Conservation (phyloP, 352 stramenopile species). For the Globisporangium echinulatum region DNA sequence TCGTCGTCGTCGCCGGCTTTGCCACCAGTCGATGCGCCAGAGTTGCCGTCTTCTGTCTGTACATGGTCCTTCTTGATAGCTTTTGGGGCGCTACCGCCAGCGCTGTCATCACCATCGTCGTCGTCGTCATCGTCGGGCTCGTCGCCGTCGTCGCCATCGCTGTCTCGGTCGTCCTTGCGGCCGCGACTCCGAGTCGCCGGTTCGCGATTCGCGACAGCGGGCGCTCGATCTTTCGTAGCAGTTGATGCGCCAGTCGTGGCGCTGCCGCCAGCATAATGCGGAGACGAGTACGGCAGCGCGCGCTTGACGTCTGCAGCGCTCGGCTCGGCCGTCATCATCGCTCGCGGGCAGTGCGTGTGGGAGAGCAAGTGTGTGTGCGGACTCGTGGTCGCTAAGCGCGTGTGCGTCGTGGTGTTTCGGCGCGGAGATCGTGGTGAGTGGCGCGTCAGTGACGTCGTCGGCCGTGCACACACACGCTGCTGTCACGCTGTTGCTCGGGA, state of each 20-base stretch:
- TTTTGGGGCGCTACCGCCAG: neutral
- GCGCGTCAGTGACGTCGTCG: too few relatives aligned
- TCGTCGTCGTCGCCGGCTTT: constrained; percentile 24
- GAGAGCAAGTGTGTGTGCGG: too few relatives aligned
- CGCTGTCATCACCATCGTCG: constrained; percentile 2
- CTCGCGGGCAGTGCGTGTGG: too few relatives aligned
- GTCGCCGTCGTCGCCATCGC: neutral
- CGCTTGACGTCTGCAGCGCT: constrained; percentile 39
- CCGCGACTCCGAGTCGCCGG: constrained; percentile 12
- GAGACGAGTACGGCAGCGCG: constrained; percentile 14
- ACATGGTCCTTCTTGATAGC: neutral
- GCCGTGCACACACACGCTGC: too few relatives aligned
- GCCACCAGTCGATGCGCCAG: constrained; percentile 4
- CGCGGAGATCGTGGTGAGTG: too few relatives aligned
- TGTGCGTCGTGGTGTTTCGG: too few relatives aligned
- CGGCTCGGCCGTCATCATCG: constrained; percentile 59
- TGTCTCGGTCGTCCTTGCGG: constrained; percentile 4
- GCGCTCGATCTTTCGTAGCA: neutral
- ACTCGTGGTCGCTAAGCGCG: too few relatives aligned
- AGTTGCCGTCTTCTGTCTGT: neutral
- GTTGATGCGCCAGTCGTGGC: neutral
- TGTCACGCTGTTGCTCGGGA: too few relatives aligned
- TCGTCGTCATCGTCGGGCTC: constrained; percentile 1
- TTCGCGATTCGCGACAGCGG: constrained; percentile 2
- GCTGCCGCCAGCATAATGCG: constrained; percentile 22